Evolutionary conservation across 306 rosid genomes (phyloP).

Genomic region (Argentina anserina): DNA sequence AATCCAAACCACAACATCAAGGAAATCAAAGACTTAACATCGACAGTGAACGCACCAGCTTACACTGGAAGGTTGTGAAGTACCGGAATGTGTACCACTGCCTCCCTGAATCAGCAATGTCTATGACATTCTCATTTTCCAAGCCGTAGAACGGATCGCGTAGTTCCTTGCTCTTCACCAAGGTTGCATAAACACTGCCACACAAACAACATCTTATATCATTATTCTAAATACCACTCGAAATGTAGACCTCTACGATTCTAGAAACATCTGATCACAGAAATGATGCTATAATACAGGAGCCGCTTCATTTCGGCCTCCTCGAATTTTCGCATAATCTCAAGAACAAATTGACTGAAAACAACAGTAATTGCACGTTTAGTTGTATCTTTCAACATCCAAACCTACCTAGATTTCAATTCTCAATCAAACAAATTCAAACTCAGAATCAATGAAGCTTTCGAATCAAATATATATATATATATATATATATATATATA

Average conservation of each 20-base stretch:
- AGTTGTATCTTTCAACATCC: background rate
- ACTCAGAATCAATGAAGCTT: background rate
- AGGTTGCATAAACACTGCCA: constrained; percentile 75
- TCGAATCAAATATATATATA: background rate
- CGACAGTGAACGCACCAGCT: constrained; percentile 41
- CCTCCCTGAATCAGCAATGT: constrained; percentile 93
- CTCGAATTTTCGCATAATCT: background rate
- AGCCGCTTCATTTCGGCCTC: too few species aligned
- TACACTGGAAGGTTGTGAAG: constrained; percentile 65
- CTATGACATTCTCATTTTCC: constrained; percentile 58
- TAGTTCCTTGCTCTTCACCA: constrained; percentile 74
- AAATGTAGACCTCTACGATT: background rate
- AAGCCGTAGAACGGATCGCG: constrained; percentile 91
- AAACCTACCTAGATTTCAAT: background rate
- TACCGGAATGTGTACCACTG: constrained; percentile 91
- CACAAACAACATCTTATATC: background rate
- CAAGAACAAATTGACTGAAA: background rate
- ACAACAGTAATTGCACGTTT: background rate
- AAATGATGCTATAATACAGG: too few species aligned
- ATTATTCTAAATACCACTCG: background rate
- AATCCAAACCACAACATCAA: constrained; percentile 8
- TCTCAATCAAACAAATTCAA: background rate
- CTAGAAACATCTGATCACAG: too few species aligned
- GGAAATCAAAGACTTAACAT: background rate
- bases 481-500: too few species aligned